A percentile compares a stretch with the other conserved stretches of the same genome.
Evolutionary conservation across 2,329 filamentous ascomycete species (phyloP).

Genomic region (Colletotrichum horii): DNA sequence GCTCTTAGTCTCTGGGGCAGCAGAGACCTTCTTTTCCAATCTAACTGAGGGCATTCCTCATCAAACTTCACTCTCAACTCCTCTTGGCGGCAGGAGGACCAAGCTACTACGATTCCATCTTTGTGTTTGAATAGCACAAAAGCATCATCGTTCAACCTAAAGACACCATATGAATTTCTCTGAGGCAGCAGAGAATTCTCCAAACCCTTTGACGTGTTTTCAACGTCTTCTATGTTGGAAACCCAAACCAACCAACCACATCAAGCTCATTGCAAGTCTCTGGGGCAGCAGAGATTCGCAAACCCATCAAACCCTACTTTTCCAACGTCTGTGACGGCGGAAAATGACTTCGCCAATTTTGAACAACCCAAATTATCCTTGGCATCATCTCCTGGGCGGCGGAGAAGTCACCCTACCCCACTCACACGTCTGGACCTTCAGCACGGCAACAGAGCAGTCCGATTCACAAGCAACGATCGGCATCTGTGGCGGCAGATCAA

Average conservation of each 20-base stretch:
- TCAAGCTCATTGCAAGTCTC: not conserved
- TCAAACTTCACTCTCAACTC: not conserved
- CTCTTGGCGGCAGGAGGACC: not conserved
- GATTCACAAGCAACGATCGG: not conserved
- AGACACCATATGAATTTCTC: not conserved
- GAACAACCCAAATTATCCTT: not conserved
- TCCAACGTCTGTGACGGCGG: not conserved
- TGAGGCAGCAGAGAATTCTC: not conserved
- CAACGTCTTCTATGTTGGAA: not conserved
- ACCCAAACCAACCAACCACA: not conserved
- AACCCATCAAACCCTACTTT: not conserved
- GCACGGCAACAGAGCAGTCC: not conserved
- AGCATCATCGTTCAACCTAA: not conserved
- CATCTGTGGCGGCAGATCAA: not conserved
- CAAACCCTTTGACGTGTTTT: not conserved
- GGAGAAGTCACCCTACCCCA: not conserved
- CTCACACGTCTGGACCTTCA: not conserved
- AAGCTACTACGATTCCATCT: not conserved
- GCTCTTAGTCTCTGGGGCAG: not conserved
- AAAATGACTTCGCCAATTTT: not conserved
- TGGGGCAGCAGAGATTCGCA: not conserved
- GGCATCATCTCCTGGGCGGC: not conserved
- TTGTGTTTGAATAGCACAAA: not conserved
- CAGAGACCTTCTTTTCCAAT: not conserved
- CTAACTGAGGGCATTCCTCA: not conserved